Evolutionary conservation across 192 early-diverging fungal species (phyloP).

Genomic region (Coemansia sp.): DNA sequence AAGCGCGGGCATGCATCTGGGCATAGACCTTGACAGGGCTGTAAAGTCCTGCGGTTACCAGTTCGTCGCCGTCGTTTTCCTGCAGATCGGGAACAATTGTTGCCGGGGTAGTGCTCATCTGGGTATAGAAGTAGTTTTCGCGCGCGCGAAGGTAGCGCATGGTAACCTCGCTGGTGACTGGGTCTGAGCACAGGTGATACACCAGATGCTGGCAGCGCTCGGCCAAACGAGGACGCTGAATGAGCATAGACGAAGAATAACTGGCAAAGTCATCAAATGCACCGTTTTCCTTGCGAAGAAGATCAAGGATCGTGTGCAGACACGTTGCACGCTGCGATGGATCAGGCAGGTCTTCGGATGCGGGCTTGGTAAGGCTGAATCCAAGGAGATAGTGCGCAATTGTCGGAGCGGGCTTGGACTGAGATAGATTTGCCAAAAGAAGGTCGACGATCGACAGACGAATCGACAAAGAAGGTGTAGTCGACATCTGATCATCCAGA

Average conservation of each 20-base stretch:
- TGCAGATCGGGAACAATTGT: slow-evolving; percentile 28
- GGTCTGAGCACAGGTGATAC: slow-evolving; percentile 74
- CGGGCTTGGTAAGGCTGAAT: slow-evolving; percentile 59
- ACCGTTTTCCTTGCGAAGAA: slow-evolving; percentile 56
- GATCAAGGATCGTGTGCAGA: slow-evolving; percentile 65
- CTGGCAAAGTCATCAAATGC: slow-evolving; percentile 25
- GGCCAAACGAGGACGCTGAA: slow-evolving; percentile 72
- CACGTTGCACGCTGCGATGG: slow-evolving; percentile 54
- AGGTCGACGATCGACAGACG: slow-evolving; percentile 84
- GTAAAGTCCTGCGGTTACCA: slow-evolving; percentile 10
- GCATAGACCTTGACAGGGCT: slow-evolving; percentile 38
- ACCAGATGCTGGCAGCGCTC: slow-evolving; percentile 90
- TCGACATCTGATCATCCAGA: slow-evolving; percentile 30
- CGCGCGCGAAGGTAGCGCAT: slow-evolving; percentile 77
- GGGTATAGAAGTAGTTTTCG: slow-evolving; percentile 75
- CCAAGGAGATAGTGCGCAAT: slow-evolving; percentile 92
- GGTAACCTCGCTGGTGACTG: slow-evolving; percentile 65
- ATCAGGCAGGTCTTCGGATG: slow-evolving; percentile 44
- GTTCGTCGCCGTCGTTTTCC: slow-evolving; percentile 10
- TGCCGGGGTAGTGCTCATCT: slow-evolving; percentile 51
- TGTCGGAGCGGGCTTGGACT: slow-evolving; percentile 61
- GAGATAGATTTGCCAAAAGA: slow-evolving; percentile 71
- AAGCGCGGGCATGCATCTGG: slow-evolving; percentile 81
- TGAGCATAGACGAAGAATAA: slow-evolving; percentile 53
- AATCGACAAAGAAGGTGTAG: slow-evolving; percentile 59